Evolutionary conservation across 257 asterid genomes (phyloP).

Genomic region (Nyctanthes arbortristis): DNA sequence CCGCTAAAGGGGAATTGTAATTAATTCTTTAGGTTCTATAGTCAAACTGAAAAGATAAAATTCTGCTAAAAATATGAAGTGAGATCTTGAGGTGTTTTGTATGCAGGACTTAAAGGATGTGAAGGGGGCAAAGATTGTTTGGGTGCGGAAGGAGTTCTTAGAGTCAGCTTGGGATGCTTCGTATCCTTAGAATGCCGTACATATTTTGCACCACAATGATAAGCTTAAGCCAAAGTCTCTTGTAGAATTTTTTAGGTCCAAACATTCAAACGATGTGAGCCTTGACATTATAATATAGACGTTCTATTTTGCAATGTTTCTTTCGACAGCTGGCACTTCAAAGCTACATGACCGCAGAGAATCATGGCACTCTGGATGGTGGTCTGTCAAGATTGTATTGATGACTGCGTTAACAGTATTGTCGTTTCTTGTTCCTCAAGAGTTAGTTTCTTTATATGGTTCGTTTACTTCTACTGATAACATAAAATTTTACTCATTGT

Average conservation of each 20-base stretch:
- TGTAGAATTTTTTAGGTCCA: neutral
- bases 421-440: conserved; percentile 43
- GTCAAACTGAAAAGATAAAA: neutral
- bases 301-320: conserved; percentile 52
- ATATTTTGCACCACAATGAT: neutral
- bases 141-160: conserved; percentile 55
- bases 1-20: neutral
- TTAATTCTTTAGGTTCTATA: neutral
- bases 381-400: conserved; percentile 46
- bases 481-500: neutral
- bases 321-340: conserved; percentile 53
- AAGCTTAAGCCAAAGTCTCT: neutral
- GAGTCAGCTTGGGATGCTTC: conserved; percentile 57
- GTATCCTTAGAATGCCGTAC: conserved; percentile 36
- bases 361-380: conserved; percentile 54
- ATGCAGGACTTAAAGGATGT: conserved; percentile 51
- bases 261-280: neutral
- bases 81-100: neutral
- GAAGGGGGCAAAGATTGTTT: conserved; percentile 47
- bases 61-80: neutral
- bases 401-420: conserved; percentile 32
- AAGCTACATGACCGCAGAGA: conserved; percentile 45
- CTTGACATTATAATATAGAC: conserved; percentile 37
- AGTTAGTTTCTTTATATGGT: conserved; percentile 42
- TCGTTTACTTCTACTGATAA: neutral